Base-by-base conservation (phyloP, 306 rosid species). In the Casuarina cunninghamiana region DNA sequence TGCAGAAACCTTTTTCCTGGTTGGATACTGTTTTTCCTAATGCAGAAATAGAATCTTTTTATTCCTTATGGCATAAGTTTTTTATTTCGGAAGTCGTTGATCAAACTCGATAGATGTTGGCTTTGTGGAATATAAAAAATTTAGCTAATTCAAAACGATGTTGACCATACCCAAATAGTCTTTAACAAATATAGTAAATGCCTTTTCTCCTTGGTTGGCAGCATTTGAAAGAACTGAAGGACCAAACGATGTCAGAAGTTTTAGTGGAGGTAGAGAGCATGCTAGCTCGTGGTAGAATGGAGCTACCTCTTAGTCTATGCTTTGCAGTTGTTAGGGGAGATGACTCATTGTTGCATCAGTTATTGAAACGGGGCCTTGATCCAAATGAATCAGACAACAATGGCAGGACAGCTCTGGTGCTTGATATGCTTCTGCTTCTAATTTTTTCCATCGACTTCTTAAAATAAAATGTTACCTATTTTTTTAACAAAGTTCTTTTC, bases 251-350 rank as follows among this genome's bases (percentile, higher is more conserved):
- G 99, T 89, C 93, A 55, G 93, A 91, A 58, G 93, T 91, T 81
- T 75, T 96, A 77, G 69, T 69, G 82, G 97, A 93, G 85, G 90
- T 90, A 8, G 94, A 93, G 90, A 90, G 84, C 88, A 90, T 96
- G 97, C 80, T 96, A 53, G 91, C 97, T 81, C 89, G 88, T 65
- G 98, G 99, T 26, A 84, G 88, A 74, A 58, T 93, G 98, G 97
- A 88, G 82, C 81, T 93, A 62, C 98, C 99, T 10, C 89, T 96
- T 10, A 90, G 97, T 84, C 89, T 93, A 2, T 91, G 94, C 74
- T 91, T 95, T 74, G 97, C 98, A 54, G 89, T 97, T 77, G 65
- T 61, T 53, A 87, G 96, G 75, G 98, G 97, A 63, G 96, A 95
- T 83, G 96, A 93, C 78, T 84, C 83, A n/a, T 71, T 95, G 83